These are phyloP conservation scores for Backusella circina DNA, from an alignment of 192 early-diverging fungal species.

Conservation along the genomic window DNA sequence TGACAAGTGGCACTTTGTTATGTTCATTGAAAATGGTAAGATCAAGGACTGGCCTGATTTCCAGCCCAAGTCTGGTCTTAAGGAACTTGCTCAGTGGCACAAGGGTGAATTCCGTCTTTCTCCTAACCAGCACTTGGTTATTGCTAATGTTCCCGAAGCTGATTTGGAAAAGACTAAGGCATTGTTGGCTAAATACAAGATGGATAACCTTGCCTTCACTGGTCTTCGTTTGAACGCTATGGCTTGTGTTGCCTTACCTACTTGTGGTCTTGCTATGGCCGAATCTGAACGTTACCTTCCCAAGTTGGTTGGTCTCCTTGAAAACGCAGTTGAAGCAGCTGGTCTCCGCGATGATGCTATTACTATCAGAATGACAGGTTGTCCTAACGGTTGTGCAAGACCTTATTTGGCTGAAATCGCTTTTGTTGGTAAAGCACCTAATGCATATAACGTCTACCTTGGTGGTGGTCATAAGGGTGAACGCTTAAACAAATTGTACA, in stretches of 20 bases:
- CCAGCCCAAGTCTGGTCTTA: constrained; percentile 73
- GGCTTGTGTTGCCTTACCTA: constrained; percentile 95
- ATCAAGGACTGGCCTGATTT: constrained; percentile 77
- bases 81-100: constrained; percentile 71
- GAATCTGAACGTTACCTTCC: constrained; percentile 97
- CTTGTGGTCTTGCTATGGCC: constrained; percentile 93
- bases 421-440: constrained; percentile 93
- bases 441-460: constrained; percentile 93
- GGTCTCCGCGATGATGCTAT: constrained; percentile 88
- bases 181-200: constrained; percentile 70
- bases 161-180: constrained; percentile 68
- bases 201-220: constrained; percentile 80
- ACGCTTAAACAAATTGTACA: constrained; percentile 88
- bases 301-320: constrained; percentile 74
- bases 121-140: constrained; percentile 89
- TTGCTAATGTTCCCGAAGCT: constrained; percentile 69
- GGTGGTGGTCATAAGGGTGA: constrained; percentile 87
- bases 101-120: constrained; percentile 83
- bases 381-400: constrained; percentile 96
- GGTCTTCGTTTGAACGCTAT: constrained; percentile 86
- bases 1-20: constrained; percentile 76
- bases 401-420: constrained; percentile 94
- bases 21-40: constrained; percentile 92
- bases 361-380: constrained; percentile 96
- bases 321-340: constrained; percentile 71